Percentiles rank a stretch among this genome's conserved stretches.
Conservation (phyloP, 116 monocot species). For the Iris pallida region DNA sequence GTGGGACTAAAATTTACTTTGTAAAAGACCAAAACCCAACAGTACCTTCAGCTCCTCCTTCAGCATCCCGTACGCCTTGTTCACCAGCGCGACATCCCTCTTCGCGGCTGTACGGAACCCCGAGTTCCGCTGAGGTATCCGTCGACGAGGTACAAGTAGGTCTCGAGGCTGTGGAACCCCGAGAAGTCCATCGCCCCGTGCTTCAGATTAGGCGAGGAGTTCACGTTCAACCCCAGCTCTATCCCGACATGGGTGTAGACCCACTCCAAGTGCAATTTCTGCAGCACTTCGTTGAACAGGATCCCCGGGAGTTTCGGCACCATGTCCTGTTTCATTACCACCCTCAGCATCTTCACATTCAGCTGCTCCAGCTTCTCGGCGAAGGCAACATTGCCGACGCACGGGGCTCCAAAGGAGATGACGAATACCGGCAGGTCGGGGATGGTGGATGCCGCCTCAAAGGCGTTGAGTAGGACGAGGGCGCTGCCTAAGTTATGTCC, state of each 20-base stretch:
- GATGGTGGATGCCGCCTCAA: constrained; percentile 38
- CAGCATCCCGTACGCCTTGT: constrained; percentile 51
- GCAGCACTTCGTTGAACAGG: constrained; percentile 46
- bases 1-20: too few relatives aligned
- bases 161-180: constrained; percentile 57
- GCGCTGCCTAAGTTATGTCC: constrained; percentile 84
- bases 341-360: constrained; percentile 44
- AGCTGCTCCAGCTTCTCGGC: constrained; percentile 23
- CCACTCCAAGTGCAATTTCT: constrained; percentile 31
- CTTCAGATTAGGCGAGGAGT: constrained; percentile 44
- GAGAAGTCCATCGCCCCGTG: constrained; percentile 15
- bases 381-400: constrained; percentile 69
- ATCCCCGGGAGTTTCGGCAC: constrained; percentile 66
- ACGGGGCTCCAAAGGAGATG: constrained; percentile 58
- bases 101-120: constrained; percentile 30
- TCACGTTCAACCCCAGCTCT: constrained; percentile 40
- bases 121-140: constrained; percentile 18
- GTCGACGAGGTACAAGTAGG: constrained; percentile 66
- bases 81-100: constrained; percentile 63
- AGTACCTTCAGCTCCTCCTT: constrained; percentile 32
- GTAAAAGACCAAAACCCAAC: too few relatives aligned
- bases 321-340: constrained; percentile 53
- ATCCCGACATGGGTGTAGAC: constrained; percentile 47
- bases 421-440: constrained; percentile 35
- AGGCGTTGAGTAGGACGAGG: constrained; percentile 60